Evolutionary conservation across 1,284 basidiomycete species (phyloP), one percentile per base, ranked within the genome.

Genomic region (Porogramme epimiltina): DNA sequence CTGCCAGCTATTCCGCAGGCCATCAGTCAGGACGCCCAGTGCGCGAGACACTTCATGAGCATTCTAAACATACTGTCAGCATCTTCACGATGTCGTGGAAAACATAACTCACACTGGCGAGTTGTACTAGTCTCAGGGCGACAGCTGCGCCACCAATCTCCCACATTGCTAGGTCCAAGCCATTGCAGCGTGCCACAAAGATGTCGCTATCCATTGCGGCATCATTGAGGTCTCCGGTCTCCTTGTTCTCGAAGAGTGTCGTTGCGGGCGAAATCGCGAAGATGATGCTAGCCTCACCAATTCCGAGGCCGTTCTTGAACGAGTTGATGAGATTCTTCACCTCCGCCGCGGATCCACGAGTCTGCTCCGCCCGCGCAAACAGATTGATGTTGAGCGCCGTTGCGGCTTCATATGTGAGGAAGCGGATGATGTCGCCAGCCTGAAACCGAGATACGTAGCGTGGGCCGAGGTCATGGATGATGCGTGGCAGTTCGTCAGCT

Each of bases 1-100:
- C 62, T 91, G 83, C 95, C 95, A 98, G 62, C 85, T 91, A 59
- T 89, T 86, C 54, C 82, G 81, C 34, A 96, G 70, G 4, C 89
- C 83, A 62, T 95, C 89, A 4, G 84, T 79, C 31, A 97, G 72
- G 20, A 97, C 82, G 3, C 82, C 74, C 15, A 96, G 69, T 0
- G 91, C 79, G 24, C 84, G 75, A 0, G 85, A 87, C 3, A 97
- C 68, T 60, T 94, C 87, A 55, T 87, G 87, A 0, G 84, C 68
- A 1, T 82, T 91, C 79, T 91, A 60, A 20, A 18, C 8, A 18
- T 42, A 18, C 8, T 6, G 13, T 9, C 10, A 15, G 28, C 9
- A 31, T 31, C 8, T 31, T 31, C 8, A 31, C 28, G 9, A 8
- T n/a, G n/a, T 31, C 28, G 28, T 31, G 39, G 41, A 24, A 31